Evolutionary conservation across 192 early-diverging fungal genomes (phyloP), one percentile per base, ranked within the genome.

Genomic region (Coemansia sp.): DNA sequence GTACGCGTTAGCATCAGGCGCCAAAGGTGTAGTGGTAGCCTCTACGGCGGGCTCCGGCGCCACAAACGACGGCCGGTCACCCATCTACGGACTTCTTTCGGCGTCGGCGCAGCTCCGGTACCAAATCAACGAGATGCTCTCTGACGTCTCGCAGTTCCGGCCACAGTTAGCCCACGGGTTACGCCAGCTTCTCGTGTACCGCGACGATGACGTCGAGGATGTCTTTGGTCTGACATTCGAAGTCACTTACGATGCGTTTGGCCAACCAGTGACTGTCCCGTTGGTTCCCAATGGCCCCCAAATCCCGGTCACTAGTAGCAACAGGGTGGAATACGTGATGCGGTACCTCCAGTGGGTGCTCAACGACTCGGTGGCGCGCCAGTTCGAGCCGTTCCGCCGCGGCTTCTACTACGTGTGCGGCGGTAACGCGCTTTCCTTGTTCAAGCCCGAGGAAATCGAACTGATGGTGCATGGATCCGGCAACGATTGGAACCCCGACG

Each of bases 391-490:
- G 4, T 96, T 98, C 74, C 81, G 85, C 33, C 88, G 88, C 10
- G 96, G 96, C 4, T 93, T 98, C 58, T 89, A 93, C 75, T 81
- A 89, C 35, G 92, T 98, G 3, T 91, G 93, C 65, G 87, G 92
- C 32, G 90, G 96, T 40, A 93, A 93, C 74, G 91, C 94, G 5
- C 67, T 91, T 33, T 89, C 89, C 34, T 73, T 95, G 38, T 97
- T 97, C 71, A 83, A 92, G 70, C 88, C 95, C 7, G 93, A 95
- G 77, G 96, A 98, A 65, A 90, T 98, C 50, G 92, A 96, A 75
- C 81, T 93, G 63, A 78, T 96, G 33, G 90, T 98, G 32, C 85
- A 92, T 62, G 96, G 96, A 13, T 89, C 91, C 54, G 87, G 85
- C 36, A 87, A 86, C 7, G 76, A 79, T 45, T 79, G 71, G 71